Evolutionary conservation across 257 asterid species (phyloP).

Genomic region (Solanum neorickii): DNA sequence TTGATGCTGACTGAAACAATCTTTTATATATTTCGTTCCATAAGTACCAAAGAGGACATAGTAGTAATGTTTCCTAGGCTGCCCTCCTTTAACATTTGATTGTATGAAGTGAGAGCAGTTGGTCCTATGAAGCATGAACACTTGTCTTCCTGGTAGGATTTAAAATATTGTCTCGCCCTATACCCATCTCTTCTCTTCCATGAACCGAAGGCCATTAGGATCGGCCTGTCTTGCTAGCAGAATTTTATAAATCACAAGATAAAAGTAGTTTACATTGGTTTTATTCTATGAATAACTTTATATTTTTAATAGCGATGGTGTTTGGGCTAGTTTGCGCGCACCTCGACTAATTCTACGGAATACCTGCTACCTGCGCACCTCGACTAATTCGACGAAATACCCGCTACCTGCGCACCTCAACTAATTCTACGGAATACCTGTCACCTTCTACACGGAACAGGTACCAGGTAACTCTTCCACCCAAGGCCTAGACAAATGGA

Average conservation of each 20-base stretch:
- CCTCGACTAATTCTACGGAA: neutral
- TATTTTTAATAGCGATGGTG: neutral
- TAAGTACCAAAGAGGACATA: neutral
- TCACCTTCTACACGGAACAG: neutral
- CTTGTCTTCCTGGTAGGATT: neutral
- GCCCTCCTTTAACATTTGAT: neutral
- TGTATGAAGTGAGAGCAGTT: neutral
- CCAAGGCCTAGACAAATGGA: neutral
- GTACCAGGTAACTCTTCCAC: neutral
- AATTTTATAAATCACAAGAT: neutral
- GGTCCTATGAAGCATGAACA: neutral
- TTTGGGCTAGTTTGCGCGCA: neutral
- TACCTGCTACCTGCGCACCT: neutral
- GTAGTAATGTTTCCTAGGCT: neutral
- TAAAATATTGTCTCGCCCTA: neutral
- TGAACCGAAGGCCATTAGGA: neutral
- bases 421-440: neutral
- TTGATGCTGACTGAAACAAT: neutral
- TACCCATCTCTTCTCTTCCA: neutral
- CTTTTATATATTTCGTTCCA: neutral
- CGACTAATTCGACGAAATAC: neutral
- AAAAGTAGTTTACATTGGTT: neutral
- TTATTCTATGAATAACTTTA: neutral
- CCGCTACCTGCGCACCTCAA: neutral
- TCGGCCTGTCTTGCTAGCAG: neutral